phyloP scores from a whole-genome alignment of 768 basidiomycete genomes.

The Ephemerocybe angulata region DNA sequence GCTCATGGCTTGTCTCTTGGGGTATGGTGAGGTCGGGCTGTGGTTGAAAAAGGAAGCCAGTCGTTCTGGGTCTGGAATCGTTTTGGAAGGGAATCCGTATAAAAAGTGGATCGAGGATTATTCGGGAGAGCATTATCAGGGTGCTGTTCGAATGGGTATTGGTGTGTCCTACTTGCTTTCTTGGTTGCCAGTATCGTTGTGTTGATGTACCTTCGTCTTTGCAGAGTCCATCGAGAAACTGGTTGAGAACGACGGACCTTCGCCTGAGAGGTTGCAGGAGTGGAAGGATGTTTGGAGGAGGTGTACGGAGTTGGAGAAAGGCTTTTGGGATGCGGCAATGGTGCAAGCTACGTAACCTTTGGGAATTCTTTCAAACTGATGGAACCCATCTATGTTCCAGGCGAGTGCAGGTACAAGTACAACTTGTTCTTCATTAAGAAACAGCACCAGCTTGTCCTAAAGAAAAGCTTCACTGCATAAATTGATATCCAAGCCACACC shows the following conservation, averaged over 20 bases:
- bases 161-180: constrained; percentile 43
- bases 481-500: no score
- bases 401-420: no score
- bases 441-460: no score
- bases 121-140: constrained; percentile 63
- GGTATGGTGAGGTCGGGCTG: constrained; percentile 89
- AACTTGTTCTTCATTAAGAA: no score
- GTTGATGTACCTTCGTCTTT: background rate
- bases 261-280: constrained; percentile 51
- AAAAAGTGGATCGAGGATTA: constrained; percentile 78
- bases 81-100: constrained; percentile 70
- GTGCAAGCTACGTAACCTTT: constrained; percentile 13
- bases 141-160: constrained; percentile 68
- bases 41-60: constrained; percentile 65
- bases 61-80: constrained; percentile 49
- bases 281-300: constrained; percentile 72
- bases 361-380: no score
- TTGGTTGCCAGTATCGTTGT: no score
- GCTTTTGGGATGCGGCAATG: constrained; percentile 79
- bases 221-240: constrained; percentile 72
- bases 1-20: constrained; percentile 79
- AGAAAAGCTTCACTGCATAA: no score
- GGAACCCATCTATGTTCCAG: no score
- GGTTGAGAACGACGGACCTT: constrained; percentile 62
- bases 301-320: constrained; percentile 74